These are phyloP conservation scores for Peronospora tabacina DNA, from an alignment of 352 stramenopile genomes.

Conservation along the genomic window DNA sequence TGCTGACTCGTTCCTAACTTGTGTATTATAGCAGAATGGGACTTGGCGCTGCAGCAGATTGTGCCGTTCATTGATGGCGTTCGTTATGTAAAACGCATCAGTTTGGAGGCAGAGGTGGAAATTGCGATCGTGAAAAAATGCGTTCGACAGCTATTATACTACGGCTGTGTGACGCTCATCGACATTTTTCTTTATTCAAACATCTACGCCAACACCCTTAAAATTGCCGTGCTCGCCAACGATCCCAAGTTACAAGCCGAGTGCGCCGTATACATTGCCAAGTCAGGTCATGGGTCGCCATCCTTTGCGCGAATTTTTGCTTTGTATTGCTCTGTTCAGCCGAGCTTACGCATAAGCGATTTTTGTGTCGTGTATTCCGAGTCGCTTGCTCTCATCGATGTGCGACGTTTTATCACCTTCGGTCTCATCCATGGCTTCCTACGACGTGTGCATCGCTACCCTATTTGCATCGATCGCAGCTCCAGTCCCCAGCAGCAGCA, in stretches of 20 bases:
- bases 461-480: constrained; percentile 52
- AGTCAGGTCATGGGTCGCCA: constrained; percentile 45
- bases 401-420: constrained; percentile 82
- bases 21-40: constrained; percentile 60
- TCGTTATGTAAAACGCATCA: constrained; percentile 87
- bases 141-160: constrained; percentile 83
- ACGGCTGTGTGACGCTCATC: constrained; percentile 83
- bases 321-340: constrained; percentile 81
- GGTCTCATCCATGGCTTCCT: constrained; percentile 83
- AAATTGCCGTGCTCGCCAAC: constrained; percentile 51
- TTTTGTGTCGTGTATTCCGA: constrained; percentile 74
- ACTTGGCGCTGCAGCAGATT: constrained; percentile 83
- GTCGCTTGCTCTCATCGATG: constrained; percentile 62
- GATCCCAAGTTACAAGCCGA: constrained; percentile 61
- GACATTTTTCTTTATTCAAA: constrained; percentile 90
- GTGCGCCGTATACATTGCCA: constrained; percentile 75
- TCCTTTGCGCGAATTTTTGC: constrained; percentile 78
- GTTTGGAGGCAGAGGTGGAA: constrained; percentile 81
- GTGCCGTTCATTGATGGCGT: constrained; percentile 88
- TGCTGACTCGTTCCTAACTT: constrained; percentile 5
- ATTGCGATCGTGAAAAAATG: constrained; percentile 86
- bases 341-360: constrained; percentile 73
- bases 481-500: constrained; percentile 25
- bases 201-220: constrained; percentile 72
- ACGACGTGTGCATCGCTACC: constrained; percentile 78